These are phyloP conservation scores for Beauveria varroae DNA, from an alignment of 2,329 filamentous ascomycete genomes.

Conservation along the genomic window DNA sequence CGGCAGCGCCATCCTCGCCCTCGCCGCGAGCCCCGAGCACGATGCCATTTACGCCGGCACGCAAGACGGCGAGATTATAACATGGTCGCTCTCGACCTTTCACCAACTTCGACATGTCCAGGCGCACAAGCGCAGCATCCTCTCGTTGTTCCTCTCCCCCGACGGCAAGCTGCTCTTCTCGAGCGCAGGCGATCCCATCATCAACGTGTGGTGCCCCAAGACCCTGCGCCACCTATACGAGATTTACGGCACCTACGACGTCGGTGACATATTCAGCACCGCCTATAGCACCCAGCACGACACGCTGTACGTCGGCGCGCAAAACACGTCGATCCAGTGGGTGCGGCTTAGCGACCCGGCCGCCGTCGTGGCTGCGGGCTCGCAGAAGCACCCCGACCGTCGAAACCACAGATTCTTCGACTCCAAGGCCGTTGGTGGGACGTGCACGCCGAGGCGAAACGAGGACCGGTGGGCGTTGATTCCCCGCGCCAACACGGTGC, in stretches of 20 bases:
- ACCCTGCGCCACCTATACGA: slow-evolving; percentile 74
- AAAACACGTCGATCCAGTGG: slow-evolving; percentile 96
- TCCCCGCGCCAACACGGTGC: slow-evolving; percentile 45
- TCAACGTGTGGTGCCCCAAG: slow-evolving; percentile 85
- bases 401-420: slow-evolving; percentile 89
- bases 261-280: slow-evolving; percentile 94
- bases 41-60: slow-evolving; percentile 85
- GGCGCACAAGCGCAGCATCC: slow-evolving; percentile 84
- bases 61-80: slow-evolving; percentile 85
- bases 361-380: slow-evolving; percentile 51
- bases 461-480: slow-evolving; percentile 50
- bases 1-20: slow-evolving; percentile 70
- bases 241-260: slow-evolving; percentile 87
- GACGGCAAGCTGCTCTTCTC: slow-evolving; percentile 77
- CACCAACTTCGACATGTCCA: slow-evolving; percentile 71
- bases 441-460: slow-evolving; percentile 62
- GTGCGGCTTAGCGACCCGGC: slow-evolving; percentile 62
- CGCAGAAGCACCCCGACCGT: slow-evolving; percentile 63
- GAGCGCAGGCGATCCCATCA: slow-evolving; percentile 84
- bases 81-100: slow-evolving; percentile 86
- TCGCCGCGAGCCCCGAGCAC: slow-evolving; percentile 71
- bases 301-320: slow-evolving; percentile 83
- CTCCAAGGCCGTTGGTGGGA: slow-evolving; percentile 69
- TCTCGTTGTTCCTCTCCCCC: slow-evolving; percentile 73
- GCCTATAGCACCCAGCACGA: slow-evolving; percentile 73